These are phyloP conservation scores for Blastocystis sp. DNA, from an alignment of 352 stramenopile genomes.

Conservation along the genomic window DNA sequence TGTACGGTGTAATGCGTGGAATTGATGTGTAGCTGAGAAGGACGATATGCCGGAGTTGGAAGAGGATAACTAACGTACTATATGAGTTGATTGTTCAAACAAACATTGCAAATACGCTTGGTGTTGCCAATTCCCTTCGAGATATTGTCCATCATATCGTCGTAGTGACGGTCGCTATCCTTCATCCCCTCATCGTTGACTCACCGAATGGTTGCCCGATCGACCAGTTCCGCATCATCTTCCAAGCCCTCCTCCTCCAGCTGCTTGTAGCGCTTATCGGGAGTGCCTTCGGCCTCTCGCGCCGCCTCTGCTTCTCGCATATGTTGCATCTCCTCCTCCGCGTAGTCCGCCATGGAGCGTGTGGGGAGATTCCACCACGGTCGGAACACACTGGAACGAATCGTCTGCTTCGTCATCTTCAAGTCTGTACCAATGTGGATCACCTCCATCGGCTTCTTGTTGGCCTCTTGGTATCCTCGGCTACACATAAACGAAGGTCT, in stretches of 20 bases:
- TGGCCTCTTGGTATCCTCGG: conserved; percentile 17
- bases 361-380: conserved; percentile 54
- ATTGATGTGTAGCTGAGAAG: not conserved
- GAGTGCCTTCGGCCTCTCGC: not conserved
- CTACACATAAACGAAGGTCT: not conserved
- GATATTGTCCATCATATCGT: conserved; percentile 49
- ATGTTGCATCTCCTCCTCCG: conserved; percentile 47
- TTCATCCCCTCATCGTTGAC: not conserved
- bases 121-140: conserved; percentile 53
- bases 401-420: conserved; percentile 24
- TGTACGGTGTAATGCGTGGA: not conserved
- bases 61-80: conserved; percentile 20
- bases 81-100: conserved; percentile 30
- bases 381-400: conserved; percentile 40
- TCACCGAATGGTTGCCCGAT: conserved; percentile 23
- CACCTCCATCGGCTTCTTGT: conserved; percentile 22
- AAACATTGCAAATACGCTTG: conserved; percentile 49
- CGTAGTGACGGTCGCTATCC: conserved; percentile 22
- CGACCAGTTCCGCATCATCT: conserved; percentile 42
- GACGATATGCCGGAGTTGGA: conserved; percentile 48
- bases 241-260: conserved; percentile 47
- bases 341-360: conserved; percentile 46
- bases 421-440: conserved; percentile 45
- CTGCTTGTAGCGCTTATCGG: conserved; percentile 36
- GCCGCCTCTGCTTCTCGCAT: conserved; percentile 50